Evolutionary conservation across 108 stramenopile species (phyloP).

Genomic region (Fragilaria radians): DNA sequence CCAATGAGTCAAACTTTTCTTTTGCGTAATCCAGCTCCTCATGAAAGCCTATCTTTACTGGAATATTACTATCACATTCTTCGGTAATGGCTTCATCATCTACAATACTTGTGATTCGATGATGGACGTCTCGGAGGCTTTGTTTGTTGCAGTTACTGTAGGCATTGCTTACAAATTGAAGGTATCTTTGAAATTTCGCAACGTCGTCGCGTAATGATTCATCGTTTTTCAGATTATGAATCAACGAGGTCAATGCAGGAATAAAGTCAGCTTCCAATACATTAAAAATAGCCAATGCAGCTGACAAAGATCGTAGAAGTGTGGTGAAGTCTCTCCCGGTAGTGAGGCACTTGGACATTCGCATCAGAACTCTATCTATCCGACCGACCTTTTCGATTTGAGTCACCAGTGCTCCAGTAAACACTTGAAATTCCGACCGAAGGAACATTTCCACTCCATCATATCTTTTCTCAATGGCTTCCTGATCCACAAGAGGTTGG

Average conservation of each 20-base stretch:
- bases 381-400: conserved; percentile 57
- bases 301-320: conserved; percentile 45
- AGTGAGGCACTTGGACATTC: conserved; percentile 79
- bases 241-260: conserved; percentile 3
- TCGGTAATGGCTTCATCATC: conserved; percentile 66
- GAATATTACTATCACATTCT: conserved; percentile 17
- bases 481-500: conserved; percentile 57
- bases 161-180: conserved; percentile 37
- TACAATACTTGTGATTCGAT: conserved; percentile 52
- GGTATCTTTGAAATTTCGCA: conserved; percentile 8
- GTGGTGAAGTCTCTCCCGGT: conserved; percentile 59
- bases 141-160: conserved; percentile 37
- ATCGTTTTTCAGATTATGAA: conserved; percentile 4
- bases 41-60: conserved; percentile 69
- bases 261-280: conserved; percentile 43
- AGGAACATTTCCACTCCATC: conserved; percentile 84
- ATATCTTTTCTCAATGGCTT: conserved; percentile 54
- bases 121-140: conserved; percentile 35
- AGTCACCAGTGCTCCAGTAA: conserved; percentile 37
- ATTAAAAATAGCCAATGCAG: conserved; percentile 48
- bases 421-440: conserved; percentile 33
- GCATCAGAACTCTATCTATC: conserved; percentile 65
- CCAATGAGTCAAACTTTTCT: conserved; percentile 63
- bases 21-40: conserved; percentile 77
- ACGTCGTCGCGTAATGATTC: not conserved